Conservation (phyloP, 352 stramenopile species). For the Pythium chondricola region DNA sequence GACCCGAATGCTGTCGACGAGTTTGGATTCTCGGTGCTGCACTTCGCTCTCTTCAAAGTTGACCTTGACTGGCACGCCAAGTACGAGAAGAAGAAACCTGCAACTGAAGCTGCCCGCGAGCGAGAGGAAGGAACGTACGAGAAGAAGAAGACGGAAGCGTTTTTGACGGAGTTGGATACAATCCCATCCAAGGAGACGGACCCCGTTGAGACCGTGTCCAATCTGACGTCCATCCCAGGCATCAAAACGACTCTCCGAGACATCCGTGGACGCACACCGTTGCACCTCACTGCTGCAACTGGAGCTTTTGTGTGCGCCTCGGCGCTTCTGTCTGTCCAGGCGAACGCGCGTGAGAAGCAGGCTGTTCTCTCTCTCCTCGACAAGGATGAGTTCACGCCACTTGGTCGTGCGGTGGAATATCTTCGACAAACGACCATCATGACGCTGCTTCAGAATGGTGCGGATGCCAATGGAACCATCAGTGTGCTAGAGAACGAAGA, state of each 20-base stretch:
- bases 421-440: conserved; percentile 70
- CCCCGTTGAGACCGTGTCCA: conserved; percentile 73
- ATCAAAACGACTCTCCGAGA: conserved; percentile 38
- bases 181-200: conserved; percentile 47
- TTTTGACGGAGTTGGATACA: conserved; percentile 26
- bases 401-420: conserved; percentile 49
- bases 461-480: conserved; percentile 45
- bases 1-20: conserved; percentile 45
- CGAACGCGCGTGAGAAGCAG: conserved; percentile 20
- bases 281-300: conserved; percentile 67
- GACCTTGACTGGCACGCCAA: conserved; percentile 55
- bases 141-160: conserved; percentile 35
- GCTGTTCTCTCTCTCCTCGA: conserved; percentile 33
- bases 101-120: conserved; percentile 18
- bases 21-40: conserved; percentile 51
- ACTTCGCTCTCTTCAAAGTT: conserved; percentile 70
- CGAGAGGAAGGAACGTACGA: conserved; percentile 42
- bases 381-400: conserved; percentile 38
- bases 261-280: conserved; percentile 38
- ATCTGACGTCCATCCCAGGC: conserved; percentile 41
- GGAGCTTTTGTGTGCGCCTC: conserved; percentile 72
- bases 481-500: conserved; percentile 17
- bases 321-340: conserved; percentile 35
- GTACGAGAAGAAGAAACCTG: conserved; percentile 32
- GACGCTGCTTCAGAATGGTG: conserved; percentile 60